These are phyloP conservation scores for Ophiostoma triangulosporum DNA, from an alignment of 2,329 filamentous ascomycete genomes.

Conservation along the genomic window DNA sequence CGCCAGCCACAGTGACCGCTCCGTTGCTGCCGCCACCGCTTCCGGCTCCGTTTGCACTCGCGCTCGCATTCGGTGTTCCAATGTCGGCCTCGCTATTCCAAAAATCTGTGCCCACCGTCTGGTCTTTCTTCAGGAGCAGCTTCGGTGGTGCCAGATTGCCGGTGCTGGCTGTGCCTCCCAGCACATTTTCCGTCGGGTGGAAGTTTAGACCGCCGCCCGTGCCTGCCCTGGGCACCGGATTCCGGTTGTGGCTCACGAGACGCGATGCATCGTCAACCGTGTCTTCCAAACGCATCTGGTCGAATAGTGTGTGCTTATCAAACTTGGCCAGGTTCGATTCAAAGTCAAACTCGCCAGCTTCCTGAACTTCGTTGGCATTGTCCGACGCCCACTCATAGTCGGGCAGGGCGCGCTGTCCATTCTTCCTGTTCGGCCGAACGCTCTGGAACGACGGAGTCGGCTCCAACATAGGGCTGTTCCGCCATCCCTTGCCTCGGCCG, in stretches of 20 bases:
- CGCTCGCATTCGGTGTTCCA: constrained; percentile 15
- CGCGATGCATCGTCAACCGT: constrained; percentile 78
- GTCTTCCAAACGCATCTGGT: constrained; percentile 81
- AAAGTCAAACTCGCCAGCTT: constrained; percentile 91
- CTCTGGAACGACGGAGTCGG: constrained; percentile 50
- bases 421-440: constrained; percentile 45
- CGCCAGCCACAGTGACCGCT: not conserved
- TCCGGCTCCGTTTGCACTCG: constrained; percentile 9
- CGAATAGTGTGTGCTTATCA: constrained; percentile 83
- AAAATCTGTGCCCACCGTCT: constrained; percentile 31
- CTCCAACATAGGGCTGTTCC: constrained; percentile 46
- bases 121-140: constrained; percentile 22
- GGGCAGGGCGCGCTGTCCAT: constrained; percentile 26
- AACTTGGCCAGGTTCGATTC: constrained; percentile 82
- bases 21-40: constrained; percentile 7
- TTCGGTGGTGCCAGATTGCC: constrained; percentile 11
- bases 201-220: constrained; percentile 77
- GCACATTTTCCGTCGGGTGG: constrained; percentile 82
- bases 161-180: constrained; percentile 42
- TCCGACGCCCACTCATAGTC: constrained; percentile 91
- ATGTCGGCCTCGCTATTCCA: constrained; percentile 70
- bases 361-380: constrained; percentile 87
- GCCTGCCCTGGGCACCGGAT: constrained; percentile 34
- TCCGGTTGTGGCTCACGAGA: constrained; percentile 78
- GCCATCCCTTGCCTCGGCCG: constrained; percentile 40